These are phyloP conservation scores for Leucocoprinus birnbaumii DNA, from an alignment of 768 basidiomycete genomes.

Conservation along the genomic window DNA sequence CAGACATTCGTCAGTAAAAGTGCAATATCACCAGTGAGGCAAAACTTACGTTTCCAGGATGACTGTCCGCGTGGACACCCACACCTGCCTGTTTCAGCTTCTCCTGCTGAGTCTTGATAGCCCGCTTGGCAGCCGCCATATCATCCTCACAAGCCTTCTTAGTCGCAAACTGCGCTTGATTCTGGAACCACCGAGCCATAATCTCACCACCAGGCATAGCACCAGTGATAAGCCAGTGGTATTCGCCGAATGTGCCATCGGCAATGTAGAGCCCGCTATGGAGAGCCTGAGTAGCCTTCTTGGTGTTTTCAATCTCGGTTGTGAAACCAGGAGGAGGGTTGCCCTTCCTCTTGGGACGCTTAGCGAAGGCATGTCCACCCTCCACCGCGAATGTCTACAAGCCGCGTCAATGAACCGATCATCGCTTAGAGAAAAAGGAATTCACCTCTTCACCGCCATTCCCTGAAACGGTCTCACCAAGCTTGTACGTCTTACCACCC, in stretches of 20 bases:
- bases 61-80: neutral
- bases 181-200: neutral
- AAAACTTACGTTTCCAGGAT: neutral
- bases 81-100: no score
- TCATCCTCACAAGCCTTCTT: conserved; percentile 1
- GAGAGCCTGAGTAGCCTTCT: neutral
- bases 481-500: neutral
- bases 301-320: neutral
- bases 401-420: neutral
- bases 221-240: conserved; percentile 1
- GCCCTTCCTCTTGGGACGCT: neutral
- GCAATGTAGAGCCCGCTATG: neutral
- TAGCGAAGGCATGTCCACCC: neutral
- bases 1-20: neutral
- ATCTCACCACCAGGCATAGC: conserved; percentile 2
- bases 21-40: neutral
- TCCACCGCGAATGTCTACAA: neutral
- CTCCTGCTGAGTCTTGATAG: neutral
- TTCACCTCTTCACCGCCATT: neutral
- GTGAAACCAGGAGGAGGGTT: neutral
- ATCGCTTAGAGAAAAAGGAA: no score
- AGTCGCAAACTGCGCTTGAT: neutral
- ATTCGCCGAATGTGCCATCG: neutral
- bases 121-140: neutral
- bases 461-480: neutral